Evolutionary conservation across 2,329 filamentous ascomycete species (phyloP).

Genomic region (Fusarium bactridioides): DNA sequence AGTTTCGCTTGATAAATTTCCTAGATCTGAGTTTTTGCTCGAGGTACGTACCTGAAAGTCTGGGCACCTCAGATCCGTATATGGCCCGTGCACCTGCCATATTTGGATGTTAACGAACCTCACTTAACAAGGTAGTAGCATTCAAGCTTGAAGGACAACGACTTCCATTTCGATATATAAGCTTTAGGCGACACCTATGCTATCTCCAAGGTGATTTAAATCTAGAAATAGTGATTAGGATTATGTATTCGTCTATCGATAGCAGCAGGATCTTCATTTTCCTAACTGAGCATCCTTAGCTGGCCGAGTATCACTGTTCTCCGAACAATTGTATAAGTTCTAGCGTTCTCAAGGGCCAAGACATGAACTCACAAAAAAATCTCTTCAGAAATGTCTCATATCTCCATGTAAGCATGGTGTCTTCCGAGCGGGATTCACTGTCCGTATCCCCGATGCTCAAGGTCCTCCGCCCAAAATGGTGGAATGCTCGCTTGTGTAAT

Average conservation of each 20-base stretch:
- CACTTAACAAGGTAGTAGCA: neutral
- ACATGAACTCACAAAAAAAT: neutral
- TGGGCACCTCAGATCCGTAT: neutral
- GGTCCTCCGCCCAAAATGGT: slow-evolving; percentile 8
- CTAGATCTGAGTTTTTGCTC: slow-evolving; percentile 20
- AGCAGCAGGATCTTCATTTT: neutral
- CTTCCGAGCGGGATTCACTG: neutral
- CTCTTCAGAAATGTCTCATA: neutral
- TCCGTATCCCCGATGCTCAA: slow-evolving; percentile 3
- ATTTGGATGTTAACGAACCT: neutral
- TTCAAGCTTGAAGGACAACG: neutral
- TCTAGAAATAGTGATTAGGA: rapidly evolving
- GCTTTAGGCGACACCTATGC: too few relatives aligned
- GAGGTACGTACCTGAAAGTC: slow-evolving; percentile 16
- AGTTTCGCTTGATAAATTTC: slow-evolving; percentile 17
- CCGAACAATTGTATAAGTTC: neutral
- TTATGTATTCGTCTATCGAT: too few relatives aligned
- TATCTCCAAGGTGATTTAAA: rapidly evolving
- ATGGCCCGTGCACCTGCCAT: slow-evolving; percentile 9
- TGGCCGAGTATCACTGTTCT: neutral
- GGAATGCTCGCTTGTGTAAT: neutral
- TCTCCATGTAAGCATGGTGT: neutral
- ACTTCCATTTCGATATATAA: neutral
- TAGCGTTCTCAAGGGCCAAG: neutral
- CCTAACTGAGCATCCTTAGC: neutral